Evolutionary conservation across 257 asterid genomes (phyloP), one percentile per base, ranked within the genome.

Genomic region (Salvia miltiorrhiza): DNA sequence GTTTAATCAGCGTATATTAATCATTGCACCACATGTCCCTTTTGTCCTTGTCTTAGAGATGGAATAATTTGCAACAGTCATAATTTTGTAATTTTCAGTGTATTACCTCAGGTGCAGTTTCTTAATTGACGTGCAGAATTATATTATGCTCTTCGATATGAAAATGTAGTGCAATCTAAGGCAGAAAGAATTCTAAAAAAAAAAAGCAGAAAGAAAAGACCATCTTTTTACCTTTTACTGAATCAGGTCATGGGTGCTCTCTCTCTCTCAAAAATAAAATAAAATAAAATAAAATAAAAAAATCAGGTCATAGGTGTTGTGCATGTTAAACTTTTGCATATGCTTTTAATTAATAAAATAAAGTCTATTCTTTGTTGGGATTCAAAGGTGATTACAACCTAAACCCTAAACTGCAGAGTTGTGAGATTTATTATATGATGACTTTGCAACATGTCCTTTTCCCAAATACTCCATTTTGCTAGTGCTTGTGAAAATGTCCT

Each of bases 1-100:
- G 24, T 26, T 7, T 43, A 28, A 50, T 32, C 47, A 26, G 37
- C 72, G 9, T 39, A 12, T 61, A 61, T 43, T 65, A 8, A 49
- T 52, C 44, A 57, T 43, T 45, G 30, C 39, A 23, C 49, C 69
- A 69, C 44, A 57, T 9, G 20, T 49, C 52, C 4, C 43, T 52
- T 69, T 48, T 63, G 33, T 47, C 61, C 67, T 56, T 64, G 72
- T 64, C 37, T 47, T 58, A 70, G 80, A 67, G 39, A 45, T 72
- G 77, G 63, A 71, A 73, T 63, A 63, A 70, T 61, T 55, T 54
- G 55, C 70, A 39, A 43, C 61, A 55, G 45, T 48, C 67, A 54
- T 67, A 67, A 23, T 57, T 57, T 59, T 26, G 56, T 70, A 49
- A 40, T 24, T 59, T 56, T 70, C 56, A 56, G 24, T 20, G 40